These are phyloP conservation scores for Rugosomyces carneus DNA, from an alignment of 1,284 basidiomycete species.

Conservation along the genomic window DNA sequence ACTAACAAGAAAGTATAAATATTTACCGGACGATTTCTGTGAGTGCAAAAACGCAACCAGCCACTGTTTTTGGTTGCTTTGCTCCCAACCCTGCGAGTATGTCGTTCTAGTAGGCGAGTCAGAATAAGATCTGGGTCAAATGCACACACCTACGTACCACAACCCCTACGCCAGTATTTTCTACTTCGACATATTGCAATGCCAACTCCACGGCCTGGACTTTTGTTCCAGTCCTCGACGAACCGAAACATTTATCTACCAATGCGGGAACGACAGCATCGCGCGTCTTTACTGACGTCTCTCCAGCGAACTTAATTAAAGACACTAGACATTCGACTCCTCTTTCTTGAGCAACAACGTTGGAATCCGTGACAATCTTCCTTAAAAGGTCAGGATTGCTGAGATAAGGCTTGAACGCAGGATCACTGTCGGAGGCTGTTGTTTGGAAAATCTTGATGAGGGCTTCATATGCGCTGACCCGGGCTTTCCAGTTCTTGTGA, in stretches of 20 bases:
- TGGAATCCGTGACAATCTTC: constrained; percentile 86
- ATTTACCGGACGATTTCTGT: constrained; percentile 66
- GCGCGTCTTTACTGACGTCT: constrained; percentile 77
- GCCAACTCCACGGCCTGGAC: constrained; percentile 83
- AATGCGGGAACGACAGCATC: constrained; percentile 81
- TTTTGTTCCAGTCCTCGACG: constrained; percentile 88
- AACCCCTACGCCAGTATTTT: constrained; percentile 83
- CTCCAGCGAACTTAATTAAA: constrained; percentile 89
- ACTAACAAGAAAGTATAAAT: not conserved
- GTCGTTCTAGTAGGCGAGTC: constrained; percentile 52
- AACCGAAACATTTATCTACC: constrained; percentile 95
- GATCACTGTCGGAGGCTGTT: constrained; percentile 89
- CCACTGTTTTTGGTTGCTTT: constrained; percentile 94
- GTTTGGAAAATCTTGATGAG: constrained; percentile 83
- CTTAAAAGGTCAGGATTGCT: constrained; percentile 75
- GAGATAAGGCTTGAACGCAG: constrained; percentile 87
- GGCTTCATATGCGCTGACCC: constrained; percentile 88
- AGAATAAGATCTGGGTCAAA: constrained; percentile 25
- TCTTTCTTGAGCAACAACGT: constrained; percentile 98
- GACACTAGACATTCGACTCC: constrained; percentile 83
- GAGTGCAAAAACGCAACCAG: constrained; percentile 74
- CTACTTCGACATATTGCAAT: constrained; percentile 90
- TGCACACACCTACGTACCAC: constrained; percentile 57
- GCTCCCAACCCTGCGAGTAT: constrained; percentile 81
- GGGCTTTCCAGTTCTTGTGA: constrained; percentile 99